phyloP scores from a whole-genome alignment of 768 basidiomycete species.

The Calocybe gangraenosa region DNA sequence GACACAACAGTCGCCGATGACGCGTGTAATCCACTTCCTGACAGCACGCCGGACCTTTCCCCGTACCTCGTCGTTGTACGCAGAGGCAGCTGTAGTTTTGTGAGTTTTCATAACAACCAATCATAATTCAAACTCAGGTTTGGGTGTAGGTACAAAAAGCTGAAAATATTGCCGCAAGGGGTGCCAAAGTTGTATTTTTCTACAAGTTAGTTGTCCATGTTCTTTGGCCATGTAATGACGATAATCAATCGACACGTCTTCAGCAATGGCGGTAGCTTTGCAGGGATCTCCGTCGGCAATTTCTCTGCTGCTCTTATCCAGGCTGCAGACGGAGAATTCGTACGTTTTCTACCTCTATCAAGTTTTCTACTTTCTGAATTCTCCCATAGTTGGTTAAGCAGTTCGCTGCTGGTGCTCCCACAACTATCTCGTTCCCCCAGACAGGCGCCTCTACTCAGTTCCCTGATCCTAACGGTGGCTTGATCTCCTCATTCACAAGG shows the following conservation, averaged over 20 bases:
- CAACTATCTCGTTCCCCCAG: slow-evolving; percentile 48
- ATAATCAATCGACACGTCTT: neutral
- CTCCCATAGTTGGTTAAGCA: slow-evolving; percentile 40
- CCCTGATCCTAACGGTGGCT: slow-evolving; percentile 49
- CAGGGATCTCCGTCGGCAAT: slow-evolving; percentile 37
- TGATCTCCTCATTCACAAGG: slow-evolving; percentile 53
- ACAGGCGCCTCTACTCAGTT: slow-evolving; percentile 36
- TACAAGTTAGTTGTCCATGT: slow-evolving; percentile 42
- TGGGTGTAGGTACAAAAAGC: slow-evolving; percentile 41
- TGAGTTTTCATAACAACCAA: slow-evolving; percentile 17
- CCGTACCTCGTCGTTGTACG: slow-evolving; percentile 51
- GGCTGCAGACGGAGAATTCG: slow-evolving; percentile 51
- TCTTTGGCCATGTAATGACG: no score
- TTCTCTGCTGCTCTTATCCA: slow-evolving; percentile 50
- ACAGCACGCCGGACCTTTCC: slow-evolving; percentile 49
- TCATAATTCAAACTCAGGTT: neutral
- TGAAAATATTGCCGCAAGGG: slow-evolving; percentile 49
- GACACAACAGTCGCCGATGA: slow-evolving; percentile 50
- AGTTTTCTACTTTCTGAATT: neutral
- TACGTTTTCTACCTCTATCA: slow-evolving; percentile 15
- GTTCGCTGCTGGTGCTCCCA: slow-evolving; percentile 37
- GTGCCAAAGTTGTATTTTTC: slow-evolving; percentile 43
- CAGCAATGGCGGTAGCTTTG: slow-evolving; percentile 48
- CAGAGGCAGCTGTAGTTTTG: slow-evolving; percentile 55
- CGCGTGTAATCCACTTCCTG: slow-evolving; percentile 56